These are phyloP conservation scores for Anisodus tanguticus DNA, from an alignment of 257 asterid species.

Conservation along the genomic window DNA sequence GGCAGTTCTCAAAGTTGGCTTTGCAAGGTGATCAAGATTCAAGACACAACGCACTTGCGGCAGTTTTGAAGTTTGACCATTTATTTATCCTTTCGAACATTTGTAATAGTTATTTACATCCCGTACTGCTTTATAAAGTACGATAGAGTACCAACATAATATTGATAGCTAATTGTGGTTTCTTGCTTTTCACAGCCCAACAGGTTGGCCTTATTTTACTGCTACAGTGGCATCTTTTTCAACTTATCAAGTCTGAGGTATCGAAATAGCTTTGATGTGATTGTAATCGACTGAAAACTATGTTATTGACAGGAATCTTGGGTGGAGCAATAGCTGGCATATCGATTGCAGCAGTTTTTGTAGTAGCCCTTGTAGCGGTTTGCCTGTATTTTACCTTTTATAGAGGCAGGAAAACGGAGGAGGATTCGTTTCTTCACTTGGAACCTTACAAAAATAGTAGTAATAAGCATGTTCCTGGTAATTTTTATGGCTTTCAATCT, in stretches of 20 bases:
- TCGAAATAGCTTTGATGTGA: conserved; percentile 27
- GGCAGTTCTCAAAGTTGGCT: no score
- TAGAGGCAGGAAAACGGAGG: conserved; percentile 43
- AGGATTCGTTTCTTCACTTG: conserved; percentile 36
- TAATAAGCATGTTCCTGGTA: conserved; percentile 50
- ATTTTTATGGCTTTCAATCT: neutral
- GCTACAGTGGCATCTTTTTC: conserved; percentile 28
- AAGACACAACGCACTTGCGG: no score
- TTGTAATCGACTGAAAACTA: conserved; percentile 15
- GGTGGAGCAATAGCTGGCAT: conserved; percentile 80
- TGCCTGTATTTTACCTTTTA: conserved; percentile 53
- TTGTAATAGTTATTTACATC: no score
- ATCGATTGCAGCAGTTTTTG: conserved; percentile 59
- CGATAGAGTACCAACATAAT: no score
- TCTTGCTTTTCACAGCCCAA: conserved; percentile 69
- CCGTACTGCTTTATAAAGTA: no score
- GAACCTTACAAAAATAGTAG: conserved; percentile 35
- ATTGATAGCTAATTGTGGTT: conserved; percentile 39
- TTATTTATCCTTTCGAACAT: no score
- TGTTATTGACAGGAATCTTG: conserved; percentile 59
- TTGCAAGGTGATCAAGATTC: no score
- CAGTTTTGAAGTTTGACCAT: no score
- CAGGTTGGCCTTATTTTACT: conserved; percentile 53
- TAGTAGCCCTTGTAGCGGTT: conserved; percentile 44
- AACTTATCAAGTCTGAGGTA: conserved; percentile 31